phyloP scores from a whole-genome alignment of 2,329 filamentous ascomycete species.

The Huntiella bhutanensis region DNA sequence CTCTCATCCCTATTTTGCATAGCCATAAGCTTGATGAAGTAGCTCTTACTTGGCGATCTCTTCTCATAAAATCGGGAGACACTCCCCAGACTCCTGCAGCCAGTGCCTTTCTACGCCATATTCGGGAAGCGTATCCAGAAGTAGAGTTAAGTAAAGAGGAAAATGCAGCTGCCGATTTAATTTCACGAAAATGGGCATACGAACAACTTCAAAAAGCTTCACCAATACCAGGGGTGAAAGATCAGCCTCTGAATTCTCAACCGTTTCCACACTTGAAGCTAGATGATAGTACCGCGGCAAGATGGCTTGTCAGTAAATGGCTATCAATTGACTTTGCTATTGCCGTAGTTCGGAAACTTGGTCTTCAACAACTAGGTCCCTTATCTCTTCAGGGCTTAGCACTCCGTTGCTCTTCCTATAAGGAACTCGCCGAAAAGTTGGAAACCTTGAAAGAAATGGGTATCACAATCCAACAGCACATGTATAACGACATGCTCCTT shows the following conservation, averaged over 20 bases:
- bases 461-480: slow-evolving; percentile 35
- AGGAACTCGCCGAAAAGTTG: slow-evolving; percentile 2
- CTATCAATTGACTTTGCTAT: slow-evolving; percentile 56
- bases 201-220: neutral
- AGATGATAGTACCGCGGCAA: slow-evolving; percentile 55
- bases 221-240: no score
- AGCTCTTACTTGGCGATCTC: slow-evolving; percentile 29
- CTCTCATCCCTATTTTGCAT: slow-evolving; percentile 32
- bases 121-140: slow-evolving; percentile 26
- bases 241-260: no score
- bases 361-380: slow-evolving; percentile 53
- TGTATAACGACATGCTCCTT: slow-evolving; percentile 18
- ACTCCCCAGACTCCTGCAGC: slow-evolving; percentile 17
- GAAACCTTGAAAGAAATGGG: slow-evolving; percentile 22
- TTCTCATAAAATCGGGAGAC: slow-evolving; percentile 18
- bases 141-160: slow-evolving; percentile 22
- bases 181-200: neutral
- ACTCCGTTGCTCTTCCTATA: slow-evolving; percentile 23
- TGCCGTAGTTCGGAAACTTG: slow-evolving; percentile 48
- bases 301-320: slow-evolving; percentile 57
- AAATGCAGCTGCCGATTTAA: slow-evolving; percentile 13
- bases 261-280: slow-evolving; percentile 14
- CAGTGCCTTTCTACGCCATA: slow-evolving; percentile 28
- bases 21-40: slow-evolving; percentile 24
- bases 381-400: slow-evolving; percentile 62